These are phyloP conservation scores for Cyphellophora attinorum DNA, from an alignment of 2,329 filamentous ascomycete genomes.

Conservation along the genomic window DNA sequence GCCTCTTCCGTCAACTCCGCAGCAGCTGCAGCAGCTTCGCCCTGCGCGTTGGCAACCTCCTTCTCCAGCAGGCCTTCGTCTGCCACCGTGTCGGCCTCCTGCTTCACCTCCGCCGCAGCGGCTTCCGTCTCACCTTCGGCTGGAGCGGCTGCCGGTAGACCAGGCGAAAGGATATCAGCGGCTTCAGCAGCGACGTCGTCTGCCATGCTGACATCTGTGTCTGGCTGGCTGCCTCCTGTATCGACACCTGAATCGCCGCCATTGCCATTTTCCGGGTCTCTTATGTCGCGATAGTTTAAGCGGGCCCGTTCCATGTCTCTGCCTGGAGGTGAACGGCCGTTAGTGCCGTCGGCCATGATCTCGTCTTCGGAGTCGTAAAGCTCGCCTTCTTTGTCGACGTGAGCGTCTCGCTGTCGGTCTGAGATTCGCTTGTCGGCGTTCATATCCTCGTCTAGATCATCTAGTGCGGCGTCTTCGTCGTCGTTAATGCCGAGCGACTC, in stretches of 20 bases:
- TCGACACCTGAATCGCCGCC: slow-evolving; percentile 44
- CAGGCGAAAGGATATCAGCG: too few species aligned
- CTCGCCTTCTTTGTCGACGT: slow-evolving; percentile 66
- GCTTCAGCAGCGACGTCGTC: slow-evolving; percentile 27
- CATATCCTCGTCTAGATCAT: slow-evolving; percentile 71
- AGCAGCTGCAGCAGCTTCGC: slow-evolving; percentile 19
- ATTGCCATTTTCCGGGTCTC: slow-evolving; percentile 39
- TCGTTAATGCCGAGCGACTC: slow-evolving; percentile 51
- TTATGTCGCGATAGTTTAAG: slow-evolving; percentile 62
- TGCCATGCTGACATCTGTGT: slow-evolving; percentile 26
- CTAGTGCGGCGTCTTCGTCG: slow-evolving; percentile 54
- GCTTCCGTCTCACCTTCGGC: slow-evolving; percentile 6
- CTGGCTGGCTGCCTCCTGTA: slow-evolving; percentile 5
- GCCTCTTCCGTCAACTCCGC: slow-evolving; percentile 5
- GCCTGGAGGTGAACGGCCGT: slow-evolving; percentile 79
- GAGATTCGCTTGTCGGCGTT: slow-evolving; percentile 78
- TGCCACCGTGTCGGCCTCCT: slow-evolving; percentile 20
- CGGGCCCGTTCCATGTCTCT: slow-evolving; percentile 54
- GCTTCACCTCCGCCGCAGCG: slow-evolving; percentile 13
- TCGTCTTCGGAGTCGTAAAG: slow-evolving; percentile 86
- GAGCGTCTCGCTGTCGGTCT: slow-evolving; percentile 72
- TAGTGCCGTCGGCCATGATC: slow-evolving; percentile 53
- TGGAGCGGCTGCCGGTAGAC: too few species aligned
- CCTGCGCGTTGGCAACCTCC: slow-evolving; percentile 22
- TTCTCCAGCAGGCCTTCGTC: slow-evolving; percentile 22